Conservation (phyloP, 352 stramenopile species). For the Phytopythium cucurbitacearum region DNA sequence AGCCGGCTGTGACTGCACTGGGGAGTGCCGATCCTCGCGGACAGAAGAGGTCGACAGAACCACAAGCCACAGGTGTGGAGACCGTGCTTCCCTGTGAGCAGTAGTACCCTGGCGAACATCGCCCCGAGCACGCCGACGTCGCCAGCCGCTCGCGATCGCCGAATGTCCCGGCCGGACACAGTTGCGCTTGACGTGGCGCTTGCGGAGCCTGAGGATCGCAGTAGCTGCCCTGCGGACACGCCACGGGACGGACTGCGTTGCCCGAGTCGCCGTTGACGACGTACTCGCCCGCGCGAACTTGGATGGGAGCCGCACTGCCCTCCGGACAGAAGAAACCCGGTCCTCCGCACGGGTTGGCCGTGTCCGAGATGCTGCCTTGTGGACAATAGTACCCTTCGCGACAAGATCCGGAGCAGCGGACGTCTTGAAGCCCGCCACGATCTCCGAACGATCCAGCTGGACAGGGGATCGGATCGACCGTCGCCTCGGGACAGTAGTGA, state of each 20-base stretch:
- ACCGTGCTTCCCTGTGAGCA: constrained; percentile 46
- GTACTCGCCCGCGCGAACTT: constrained; percentile 17
- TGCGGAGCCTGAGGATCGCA: constrained; percentile 25
- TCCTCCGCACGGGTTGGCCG: constrained; percentile 22
- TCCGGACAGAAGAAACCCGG: constrained; percentile 21
- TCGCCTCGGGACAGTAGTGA: constrained; percentile 48
- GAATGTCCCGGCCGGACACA: constrained; percentile 64
- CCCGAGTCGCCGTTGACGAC: constrained; percentile 29
- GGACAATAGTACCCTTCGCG: constrained; percentile 59
- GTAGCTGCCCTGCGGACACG: constrained; percentile 41
- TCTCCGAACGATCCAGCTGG: constrained; percentile 57
- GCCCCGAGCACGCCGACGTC: constrained; percentile 34
- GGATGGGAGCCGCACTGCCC: constrained; percentile 20
- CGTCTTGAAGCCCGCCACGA: constrained; percentile 22
- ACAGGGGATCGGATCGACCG: constrained; percentile 21
- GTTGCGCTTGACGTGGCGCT: constrained; percentile 16
- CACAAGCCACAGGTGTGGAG: constrained; percentile 32
- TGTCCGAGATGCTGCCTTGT: constrained; percentile 39
- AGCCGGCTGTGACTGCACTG: constrained; percentile 26
- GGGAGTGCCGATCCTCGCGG: constrained; percentile 34
- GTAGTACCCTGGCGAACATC: constrained; percentile 53
- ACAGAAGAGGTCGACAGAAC: constrained; percentile 36
- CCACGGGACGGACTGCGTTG: constrained; percentile 5
- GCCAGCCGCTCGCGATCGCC: constrained; percentile 38
- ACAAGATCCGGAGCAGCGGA: constrained; percentile 57